These are phyloP conservation scores for Magnolia kwangsiensis DNA, from an alignment of 164 flowering plant genomes.

Conservation along the genomic window DNA sequence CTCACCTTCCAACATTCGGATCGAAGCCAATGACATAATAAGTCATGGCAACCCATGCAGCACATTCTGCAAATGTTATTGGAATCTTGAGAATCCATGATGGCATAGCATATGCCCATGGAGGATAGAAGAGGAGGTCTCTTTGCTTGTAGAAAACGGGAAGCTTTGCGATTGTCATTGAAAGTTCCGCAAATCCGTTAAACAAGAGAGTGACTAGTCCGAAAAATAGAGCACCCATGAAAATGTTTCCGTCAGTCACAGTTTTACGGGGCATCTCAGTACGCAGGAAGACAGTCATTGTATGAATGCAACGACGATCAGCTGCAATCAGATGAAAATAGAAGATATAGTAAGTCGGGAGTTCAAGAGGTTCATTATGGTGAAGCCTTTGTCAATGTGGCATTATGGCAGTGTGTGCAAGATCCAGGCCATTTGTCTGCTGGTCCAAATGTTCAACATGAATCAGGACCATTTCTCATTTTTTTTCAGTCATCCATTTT, in stretches of 20 bases:
- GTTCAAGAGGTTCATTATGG: neutral
- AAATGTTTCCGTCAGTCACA: slow-evolving; percentile 34
- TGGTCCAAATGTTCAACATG: no score
- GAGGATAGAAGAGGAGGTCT: slow-evolving; percentile 47
- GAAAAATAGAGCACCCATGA: slow-evolving; percentile 43
- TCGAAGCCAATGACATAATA: slow-evolving; percentile 46
- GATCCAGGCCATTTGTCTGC: no score
- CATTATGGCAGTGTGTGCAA: no score
- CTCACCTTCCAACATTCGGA: slow-evolving; percentile 35
- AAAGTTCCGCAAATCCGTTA: slow-evolving; percentile 43
- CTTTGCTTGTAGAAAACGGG: slow-evolving; percentile 66
- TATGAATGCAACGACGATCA: slow-evolving; percentile 27
- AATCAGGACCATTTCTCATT: no score
- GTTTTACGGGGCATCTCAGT: slow-evolving; percentile 32
- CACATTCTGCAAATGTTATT: slow-evolving; percentile 29
- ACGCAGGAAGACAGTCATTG: slow-evolving; percentile 44
- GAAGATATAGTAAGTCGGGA: neutral
- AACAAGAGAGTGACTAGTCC: slow-evolving; percentile 22
- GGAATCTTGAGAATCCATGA: slow-evolving; percentile 37
- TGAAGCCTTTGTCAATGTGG: no score
- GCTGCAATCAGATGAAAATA: slow-evolving; percentile 18
- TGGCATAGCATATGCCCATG: slow-evolving; percentile 59
- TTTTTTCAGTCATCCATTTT: no score
- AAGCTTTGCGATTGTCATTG: slow-evolving; percentile 38
- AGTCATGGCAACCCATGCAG: slow-evolving; percentile 32